phyloP scores from a whole-genome alignment of 202 grass and related monocot species.

The Brachypodium distachyon region DNA sequence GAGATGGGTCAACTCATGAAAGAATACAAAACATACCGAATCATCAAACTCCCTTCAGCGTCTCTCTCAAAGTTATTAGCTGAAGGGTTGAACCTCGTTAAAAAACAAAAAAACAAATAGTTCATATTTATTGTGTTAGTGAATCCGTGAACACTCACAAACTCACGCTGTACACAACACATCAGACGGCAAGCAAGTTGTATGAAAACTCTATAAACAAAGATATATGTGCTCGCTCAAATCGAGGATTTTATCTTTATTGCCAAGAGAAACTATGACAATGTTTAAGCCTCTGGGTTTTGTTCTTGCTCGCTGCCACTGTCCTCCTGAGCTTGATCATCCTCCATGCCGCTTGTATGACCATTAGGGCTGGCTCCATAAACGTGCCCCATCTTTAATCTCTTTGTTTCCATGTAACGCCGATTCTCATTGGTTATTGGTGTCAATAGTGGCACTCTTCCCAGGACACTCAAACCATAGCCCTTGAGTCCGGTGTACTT shows the following conservation, averaged over 20 bases:
- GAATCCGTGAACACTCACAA: no score
- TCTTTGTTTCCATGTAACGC: slow-evolving; percentile 84
- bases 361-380: slow-evolving; percentile 41
- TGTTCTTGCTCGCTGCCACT: slow-evolving; percentile 1
- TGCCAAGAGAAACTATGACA: not conserved
- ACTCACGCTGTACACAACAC: no score
- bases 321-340: not conserved
- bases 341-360: slow-evolving; percentile 3
- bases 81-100: no score
- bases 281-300: not conserved
- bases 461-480: slow-evolving; percentile 71
- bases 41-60: no score
- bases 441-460: slow-evolving; percentile 73
- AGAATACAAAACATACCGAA: no score
- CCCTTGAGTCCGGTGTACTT: slow-evolving; percentile 93
- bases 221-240: no score
- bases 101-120: no score
- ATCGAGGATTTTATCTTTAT: not conserved
- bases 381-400: slow-evolving; percentile 79
- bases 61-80: no score
- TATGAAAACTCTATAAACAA: no score
- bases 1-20: no score
- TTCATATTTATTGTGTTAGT: no score
- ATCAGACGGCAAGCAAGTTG: no score
- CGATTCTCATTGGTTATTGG: slow-evolving; percentile 89